phyloP scores from a whole-genome alignment of 1,284 basidiomycete species.

The Mycena sp. region DNA sequence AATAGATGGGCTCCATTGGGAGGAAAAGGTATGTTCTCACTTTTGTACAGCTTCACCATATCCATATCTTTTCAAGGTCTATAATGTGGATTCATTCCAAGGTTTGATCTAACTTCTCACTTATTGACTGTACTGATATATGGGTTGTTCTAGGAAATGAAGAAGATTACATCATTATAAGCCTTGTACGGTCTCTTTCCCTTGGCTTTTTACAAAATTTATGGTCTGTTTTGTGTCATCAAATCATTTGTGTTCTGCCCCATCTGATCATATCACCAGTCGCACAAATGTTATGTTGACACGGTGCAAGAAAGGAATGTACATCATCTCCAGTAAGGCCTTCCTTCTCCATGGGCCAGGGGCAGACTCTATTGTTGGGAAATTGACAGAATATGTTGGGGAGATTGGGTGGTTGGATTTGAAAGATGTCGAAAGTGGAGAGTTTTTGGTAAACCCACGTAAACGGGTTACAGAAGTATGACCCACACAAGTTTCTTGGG shows the following conservation, averaged over 20 bases:
- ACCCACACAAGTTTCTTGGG: neutral
- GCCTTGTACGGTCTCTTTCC: constrained; percentile 64
- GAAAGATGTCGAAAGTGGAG: constrained; percentile 52
- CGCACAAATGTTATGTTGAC: constrained; percentile 78
- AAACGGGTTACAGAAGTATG: constrained; percentile 9
- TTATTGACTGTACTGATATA: constrained; percentile 9
- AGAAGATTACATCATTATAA: constrained; percentile 68
- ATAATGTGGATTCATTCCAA: constrained; percentile 73
- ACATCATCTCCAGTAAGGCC: constrained; percentile 56
- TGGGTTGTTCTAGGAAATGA: constrained; percentile 60
- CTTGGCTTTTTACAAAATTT: constrained; percentile 67
- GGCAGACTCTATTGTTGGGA: constrained; percentile 57
- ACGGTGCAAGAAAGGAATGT: constrained; percentile 67
- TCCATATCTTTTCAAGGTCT: constrained; percentile 18
- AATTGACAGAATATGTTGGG: constrained; percentile 52
- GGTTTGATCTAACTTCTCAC: constrained; percentile 42
- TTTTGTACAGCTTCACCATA: constrained; percentile 52
- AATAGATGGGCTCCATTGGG: constrained; percentile 56
- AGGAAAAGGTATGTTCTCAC: constrained; percentile 58
- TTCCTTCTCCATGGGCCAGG: constrained; percentile 62
- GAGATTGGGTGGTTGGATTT: constrained; percentile 49
- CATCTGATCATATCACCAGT: constrained; percentile 35
- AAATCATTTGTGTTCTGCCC: constrained; percentile 34
- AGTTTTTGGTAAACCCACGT: constrained; percentile 38
- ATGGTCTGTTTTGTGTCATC: constrained; percentile 65